These are phyloP conservation scores for Symmetrospora coprosmae DNA, from an alignment of 768 basidiomycete genomes.

Conservation along the genomic window DNA sequence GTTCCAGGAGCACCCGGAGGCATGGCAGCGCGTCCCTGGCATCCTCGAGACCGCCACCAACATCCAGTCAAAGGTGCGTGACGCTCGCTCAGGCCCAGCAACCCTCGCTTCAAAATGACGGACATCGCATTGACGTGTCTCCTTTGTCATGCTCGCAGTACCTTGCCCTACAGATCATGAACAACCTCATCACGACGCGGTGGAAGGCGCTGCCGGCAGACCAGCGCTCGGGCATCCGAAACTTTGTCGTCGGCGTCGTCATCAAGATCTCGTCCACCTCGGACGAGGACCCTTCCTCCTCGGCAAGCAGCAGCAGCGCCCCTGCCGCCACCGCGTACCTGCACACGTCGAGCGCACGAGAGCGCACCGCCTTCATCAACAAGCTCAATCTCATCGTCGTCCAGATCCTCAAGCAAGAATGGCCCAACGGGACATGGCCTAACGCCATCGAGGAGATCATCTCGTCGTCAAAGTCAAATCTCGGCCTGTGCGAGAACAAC, in stretches of 20 bases:
- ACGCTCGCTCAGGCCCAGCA: slow-evolving; percentile 27
- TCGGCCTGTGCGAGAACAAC: slow-evolving; percentile 97
- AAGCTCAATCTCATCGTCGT: slow-evolving; percentile 94
- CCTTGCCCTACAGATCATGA: slow-evolving; percentile 90
- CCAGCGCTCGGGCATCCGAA: slow-evolving; percentile 86
- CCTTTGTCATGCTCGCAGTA: slow-evolving; percentile 45
- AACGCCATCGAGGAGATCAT: slow-evolving; percentile 93
- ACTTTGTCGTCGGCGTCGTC: slow-evolving; percentile 84
- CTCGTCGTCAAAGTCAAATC: slow-evolving; percentile 88
- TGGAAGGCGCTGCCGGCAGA: slow-evolving; percentile 94
- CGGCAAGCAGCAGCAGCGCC: slow-evolving; percentile 36
- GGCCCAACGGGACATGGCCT: slow-evolving; percentile 71
- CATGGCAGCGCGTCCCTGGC: slow-evolving; percentile 92
- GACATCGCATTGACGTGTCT: neutral
- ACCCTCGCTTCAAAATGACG: neutral
- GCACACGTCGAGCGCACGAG: slow-evolving; percentile 34
- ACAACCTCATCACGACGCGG: slow-evolving; percentile 80
- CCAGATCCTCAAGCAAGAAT: slow-evolving; percentile 97
- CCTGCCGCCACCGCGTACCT: slow-evolving; percentile 83
- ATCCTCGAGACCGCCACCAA: slow-evolving; percentile 72
- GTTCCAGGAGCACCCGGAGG: slow-evolving; percentile 87
- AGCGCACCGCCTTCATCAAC: slow-evolving; percentile 46
- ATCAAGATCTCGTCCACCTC: slow-evolving; percentile 65
- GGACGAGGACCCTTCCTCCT: slow-evolving; percentile 48
- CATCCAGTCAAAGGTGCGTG: slow-evolving; percentile 53